Percentiles rank a stretch among this genome's conserved stretches.
These are phyloP conservation scores for Venturia oleaginea DNA, from an alignment of 2,329 filamentous ascomycete species.

Conservation along the genomic window DNA sequence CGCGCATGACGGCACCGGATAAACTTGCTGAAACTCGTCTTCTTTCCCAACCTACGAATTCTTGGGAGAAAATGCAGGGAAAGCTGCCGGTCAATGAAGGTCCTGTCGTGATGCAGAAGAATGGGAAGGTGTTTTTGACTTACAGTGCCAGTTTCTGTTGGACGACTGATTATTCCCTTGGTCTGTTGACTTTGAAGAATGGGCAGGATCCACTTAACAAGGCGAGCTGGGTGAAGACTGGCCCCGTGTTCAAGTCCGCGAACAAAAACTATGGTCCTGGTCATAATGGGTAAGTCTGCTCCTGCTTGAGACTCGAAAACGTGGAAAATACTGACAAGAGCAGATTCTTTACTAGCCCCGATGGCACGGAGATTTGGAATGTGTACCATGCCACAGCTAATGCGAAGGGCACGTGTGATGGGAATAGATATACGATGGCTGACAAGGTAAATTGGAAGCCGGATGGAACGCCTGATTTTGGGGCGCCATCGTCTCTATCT, in stretches of 20 bases:
- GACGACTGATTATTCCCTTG: conserved; percentile 11
- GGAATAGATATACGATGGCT: conserved; percentile 14
- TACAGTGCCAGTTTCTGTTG: conserved; percentile 13
- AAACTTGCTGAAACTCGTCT: background rate
- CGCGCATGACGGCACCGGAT: background rate
- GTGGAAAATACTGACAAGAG: background rate
- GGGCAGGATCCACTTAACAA: conserved; percentile 11
- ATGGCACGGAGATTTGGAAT: conserved; percentile 15
- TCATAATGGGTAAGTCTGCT: conserved; percentile 14
- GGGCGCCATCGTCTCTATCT: background rate
- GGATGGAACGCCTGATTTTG: conserved; percentile 13
- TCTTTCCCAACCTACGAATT: conserved; percentile 9
- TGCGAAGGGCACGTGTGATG: conserved; percentile 9
- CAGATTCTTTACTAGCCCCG: conserved; percentile 16
- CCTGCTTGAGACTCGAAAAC: background rate
- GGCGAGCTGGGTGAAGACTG: conserved; percentile 14
- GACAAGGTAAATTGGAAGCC: conserved; percentile 11
- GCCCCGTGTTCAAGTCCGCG: conserved; percentile 12
- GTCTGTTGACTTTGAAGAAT: conserved; percentile 11
- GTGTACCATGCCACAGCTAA: conserved; percentile 15
- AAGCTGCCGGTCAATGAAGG: conserved; percentile 15
- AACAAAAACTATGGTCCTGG: conserved; percentile 16
- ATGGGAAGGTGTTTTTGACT: conserved; percentile 7
- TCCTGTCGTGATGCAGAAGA: conserved; percentile 5
- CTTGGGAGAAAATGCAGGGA: conserved; percentile 14